phyloP scores from a whole-genome alignment of 163 green algal species.

The Coccomyxa subellipsoidea region DNA sequence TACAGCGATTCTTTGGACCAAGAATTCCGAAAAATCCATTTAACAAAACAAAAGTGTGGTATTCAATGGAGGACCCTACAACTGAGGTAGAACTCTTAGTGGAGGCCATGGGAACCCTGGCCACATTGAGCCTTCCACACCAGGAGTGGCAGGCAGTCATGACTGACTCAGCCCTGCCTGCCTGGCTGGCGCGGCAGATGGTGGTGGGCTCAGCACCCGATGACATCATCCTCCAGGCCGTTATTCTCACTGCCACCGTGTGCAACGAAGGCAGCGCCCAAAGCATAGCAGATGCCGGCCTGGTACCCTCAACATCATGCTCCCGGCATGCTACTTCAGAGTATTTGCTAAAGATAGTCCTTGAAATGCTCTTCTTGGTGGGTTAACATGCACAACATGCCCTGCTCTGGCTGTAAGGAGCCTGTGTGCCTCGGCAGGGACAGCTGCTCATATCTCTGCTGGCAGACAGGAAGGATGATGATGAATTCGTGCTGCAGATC shows the following conservation, averaged over 20 bases:
- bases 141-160: neutral
- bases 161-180: neutral
- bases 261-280: neutral
- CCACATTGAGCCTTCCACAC: neutral
- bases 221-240: neutral
- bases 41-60: too few species aligned
- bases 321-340: too few species aligned
- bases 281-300: neutral
- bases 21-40: too few species aligned
- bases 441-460: slow-evolving; percentile 45
- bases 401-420: slow-evolving; percentile 16
- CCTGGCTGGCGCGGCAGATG: neutral
- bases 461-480: slow-evolving; percentile 76
- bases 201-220: neutral
- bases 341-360: too few species aligned
- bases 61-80: neutral
- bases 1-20: too few species aligned
- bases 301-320: too few species aligned
- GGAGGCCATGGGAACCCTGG: neutral
- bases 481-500: slow-evolving; percentile 81
- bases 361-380: neutral
- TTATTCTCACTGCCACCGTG: neutral
- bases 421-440: slow-evolving; percentile 47
- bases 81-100: neutral
- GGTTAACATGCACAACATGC: neutral